Evolutionary conservation across 1,139 yeast genomes (phyloP).

Genomic region (Geotrichum citri-aurantii): DNA sequence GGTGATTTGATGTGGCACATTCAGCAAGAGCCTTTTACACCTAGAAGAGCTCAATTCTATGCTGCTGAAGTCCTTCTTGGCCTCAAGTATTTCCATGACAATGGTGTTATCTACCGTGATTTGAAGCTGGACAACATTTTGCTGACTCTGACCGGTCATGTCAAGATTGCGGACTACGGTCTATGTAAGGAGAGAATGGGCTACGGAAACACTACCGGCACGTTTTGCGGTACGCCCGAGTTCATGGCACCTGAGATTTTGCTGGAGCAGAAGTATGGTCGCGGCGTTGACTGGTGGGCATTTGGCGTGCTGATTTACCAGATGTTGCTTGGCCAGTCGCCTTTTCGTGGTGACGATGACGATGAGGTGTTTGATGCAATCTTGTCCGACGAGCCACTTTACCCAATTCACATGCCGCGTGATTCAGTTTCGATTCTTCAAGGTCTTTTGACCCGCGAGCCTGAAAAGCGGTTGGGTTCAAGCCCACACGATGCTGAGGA

Average conservation of each 20-base stretch:
- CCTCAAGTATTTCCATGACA: conserved; percentile 86
- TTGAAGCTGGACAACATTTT: conserved; percentile 90
- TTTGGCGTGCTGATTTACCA: conserved; percentile 94
- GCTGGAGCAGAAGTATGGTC: conserved; percentile 83
- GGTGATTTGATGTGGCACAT: conserved; percentile 99
- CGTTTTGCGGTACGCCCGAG: conserved; percentile 99
- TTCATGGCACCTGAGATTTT: conserved; percentile 98
- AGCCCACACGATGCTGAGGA: conserved; percentile 86
- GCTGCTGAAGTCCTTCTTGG: conserved; percentile 95
- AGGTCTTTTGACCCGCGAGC: conserved; percentile 85
- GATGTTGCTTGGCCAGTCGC: conserved; percentile 94
- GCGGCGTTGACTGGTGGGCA: conserved; percentile 99
- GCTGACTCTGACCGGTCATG: conserved; percentile 87
- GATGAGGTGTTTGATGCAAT: conserved; percentile 98
- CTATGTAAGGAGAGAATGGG: conserved; percentile 95
- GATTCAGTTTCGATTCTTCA: conserved; percentile 93
- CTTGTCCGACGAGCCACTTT: conserved; percentile 92
- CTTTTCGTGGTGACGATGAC: conserved; percentile 97
- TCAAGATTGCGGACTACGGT: conserved; percentile 95
- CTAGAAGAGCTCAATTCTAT: conserved; percentile 89
- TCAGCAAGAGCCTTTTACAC: conserved; percentile 83
- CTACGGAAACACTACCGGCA: conserved; percentile 82
- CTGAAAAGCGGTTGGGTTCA: conserved; percentile 73
- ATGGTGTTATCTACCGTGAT: conserved; percentile 94
- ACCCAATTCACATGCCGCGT: conserved; percentile 96